Base-by-base conservation (phyloP, 805 yeast genomes). In the Yarrowia phangngaensis region DNA sequence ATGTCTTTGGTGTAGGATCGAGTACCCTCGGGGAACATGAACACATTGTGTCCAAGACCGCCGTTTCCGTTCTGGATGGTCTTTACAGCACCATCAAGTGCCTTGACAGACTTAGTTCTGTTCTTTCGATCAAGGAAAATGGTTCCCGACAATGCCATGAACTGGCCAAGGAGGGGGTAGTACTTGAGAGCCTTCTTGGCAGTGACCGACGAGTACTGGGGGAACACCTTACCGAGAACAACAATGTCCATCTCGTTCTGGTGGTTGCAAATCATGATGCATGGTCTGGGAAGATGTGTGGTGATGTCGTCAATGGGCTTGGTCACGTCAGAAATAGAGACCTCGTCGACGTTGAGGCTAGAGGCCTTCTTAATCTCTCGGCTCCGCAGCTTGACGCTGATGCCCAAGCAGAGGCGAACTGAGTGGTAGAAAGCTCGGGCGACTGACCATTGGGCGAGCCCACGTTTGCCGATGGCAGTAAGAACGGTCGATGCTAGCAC, bases 11-110 rank as follows among this genome's bases (percentile, higher is more conserved):
- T 68, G 55, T 82, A 84, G 0, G 97, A 87, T 66, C 99, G 78
- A 2, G 98, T 92, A 20, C 99, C 99, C 67, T 92, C 99, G 19
- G 97, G 96, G 72, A 89, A 92, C 68, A 92, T 79, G 74, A 82
- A 92, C 17, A 92, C 73, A 12, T 83, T 85, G 58, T 89, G 80
- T 14, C 48, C 48, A 34, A 14, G 20, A 20, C 48, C 48, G 12
- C 48, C 48, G 60, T 79, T 78, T 40, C 79, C 71, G 4, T 64
- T 60, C 61, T 79, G 80, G 64, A 92, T 71, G 19, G 71, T 70
- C 8, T 66, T 64, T 47, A 86, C 73, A 4, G 97, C 95, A 11
- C 67, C 64, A 47, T 80, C 80, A 62, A 92, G 75, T 8, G 92
- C 84, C 51, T 70, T 71, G 51, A 86, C 76, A 16, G 97, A 88